Conservation (phyloP, 148 eudicot genomes). For the Fagopyrum esculentum region DNA sequence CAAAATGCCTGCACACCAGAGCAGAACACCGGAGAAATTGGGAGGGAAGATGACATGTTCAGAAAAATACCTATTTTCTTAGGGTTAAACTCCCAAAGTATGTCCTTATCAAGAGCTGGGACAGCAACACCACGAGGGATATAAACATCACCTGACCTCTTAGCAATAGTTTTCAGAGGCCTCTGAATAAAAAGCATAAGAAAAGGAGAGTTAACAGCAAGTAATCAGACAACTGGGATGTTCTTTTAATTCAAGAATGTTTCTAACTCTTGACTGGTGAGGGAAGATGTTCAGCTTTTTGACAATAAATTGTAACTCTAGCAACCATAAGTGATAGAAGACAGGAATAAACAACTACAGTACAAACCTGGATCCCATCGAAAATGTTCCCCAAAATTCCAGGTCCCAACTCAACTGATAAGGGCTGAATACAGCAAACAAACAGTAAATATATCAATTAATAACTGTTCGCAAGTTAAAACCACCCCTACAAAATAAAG, state of each 20-base stretch:
- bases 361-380: conserved; percentile 92
- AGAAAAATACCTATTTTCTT: conserved; percentile 58
- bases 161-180: conserved; percentile 94
- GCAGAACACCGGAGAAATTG: conserved; percentile 9
- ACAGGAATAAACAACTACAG: neutral
- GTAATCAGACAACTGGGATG: neutral
- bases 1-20: neutral
- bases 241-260: neutral
- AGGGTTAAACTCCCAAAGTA: conserved; percentile 94
- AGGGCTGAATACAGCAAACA: conserved; percentile 40
- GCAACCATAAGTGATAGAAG: neutral
- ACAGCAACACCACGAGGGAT: conserved; percentile 99
- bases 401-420: conserved; percentile 95
- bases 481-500: neutral
- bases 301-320: neutral
- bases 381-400: conserved; percentile 96
- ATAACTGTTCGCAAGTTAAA: neutral
- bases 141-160: conserved; percentile 85
- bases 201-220: neutral
- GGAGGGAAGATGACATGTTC: neutral
- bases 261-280: neutral
- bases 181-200: conserved; percentile 46
- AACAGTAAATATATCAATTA: neutral
- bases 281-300: neutral
- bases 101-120: conserved; percentile 88